Conservation (phyloP, 805 yeast species). For the Scheffersomyces amazonensis region DNA sequence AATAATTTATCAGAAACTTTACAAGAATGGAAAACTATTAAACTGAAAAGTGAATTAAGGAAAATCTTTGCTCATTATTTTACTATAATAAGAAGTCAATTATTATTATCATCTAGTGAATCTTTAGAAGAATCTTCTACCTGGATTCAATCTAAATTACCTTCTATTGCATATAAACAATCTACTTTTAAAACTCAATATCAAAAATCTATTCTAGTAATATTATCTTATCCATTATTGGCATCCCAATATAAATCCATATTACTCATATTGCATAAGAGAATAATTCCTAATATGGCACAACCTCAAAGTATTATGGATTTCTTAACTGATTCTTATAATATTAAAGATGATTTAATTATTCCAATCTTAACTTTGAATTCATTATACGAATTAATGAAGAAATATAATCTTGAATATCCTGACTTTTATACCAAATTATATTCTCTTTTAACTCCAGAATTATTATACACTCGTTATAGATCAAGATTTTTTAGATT, state of each 20-base stretch:
- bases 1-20: constrained; percentile 37
- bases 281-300: constrained; percentile 76
- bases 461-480: constrained; percentile 71
- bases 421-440: constrained; percentile 85
- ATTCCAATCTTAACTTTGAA: constrained; percentile 78
- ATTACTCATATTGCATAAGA: constrained; percentile 71
- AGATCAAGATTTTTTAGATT: constrained; percentile 86
- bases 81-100: constrained; percentile 31
- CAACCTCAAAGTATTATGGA: constrained; percentile 89
- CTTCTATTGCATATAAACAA: constrained; percentile 34
- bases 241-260: constrained; percentile 65
- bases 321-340: constrained; percentile 84
- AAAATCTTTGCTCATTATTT: constrained; percentile 37
- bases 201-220: constrained; percentile 64
- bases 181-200: constrained; percentile 57
- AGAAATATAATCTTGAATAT: constrained; percentile 78
- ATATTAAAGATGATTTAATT: constrained; percentile 42
- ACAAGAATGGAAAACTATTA: constrained; percentile 16
- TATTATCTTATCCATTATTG: constrained; percentile 49
- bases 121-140: constrained; percentile 24
- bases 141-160: constrained; percentile 32
- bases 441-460: constrained; percentile 74
- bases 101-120: constrained; percentile 23
- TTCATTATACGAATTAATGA: constrained; percentile 85
- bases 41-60: constrained; percentile 12